Percentiles rank a stretch among this genome's conserved stretches.
These are phyloP conservation scores for Rutstroemia sp. DNA, from an alignment of 2,329 filamentous ascomycete species.

Conservation along the genomic window DNA sequence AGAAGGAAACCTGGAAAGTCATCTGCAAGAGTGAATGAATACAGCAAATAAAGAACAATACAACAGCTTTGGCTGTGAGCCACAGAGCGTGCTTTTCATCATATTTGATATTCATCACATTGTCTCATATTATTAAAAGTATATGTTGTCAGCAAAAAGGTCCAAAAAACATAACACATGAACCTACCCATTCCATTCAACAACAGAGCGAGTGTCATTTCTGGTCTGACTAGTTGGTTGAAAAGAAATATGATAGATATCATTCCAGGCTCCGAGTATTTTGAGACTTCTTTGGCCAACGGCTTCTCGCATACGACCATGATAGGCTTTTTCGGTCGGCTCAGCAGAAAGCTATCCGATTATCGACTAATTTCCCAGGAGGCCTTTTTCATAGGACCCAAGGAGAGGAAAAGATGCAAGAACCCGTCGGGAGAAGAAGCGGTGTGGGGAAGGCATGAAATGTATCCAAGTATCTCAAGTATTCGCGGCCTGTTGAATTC, in stretches of 20 bases:
- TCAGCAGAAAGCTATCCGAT: conserved; percentile 6
- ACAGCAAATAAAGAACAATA: too few species aligned
- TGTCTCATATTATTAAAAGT: not conserved
- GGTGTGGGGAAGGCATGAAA: not conserved
- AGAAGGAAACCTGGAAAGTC: not conserved
- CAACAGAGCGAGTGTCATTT: not conserved
- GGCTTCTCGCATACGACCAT: not conserved
- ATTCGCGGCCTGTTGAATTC: not conserved
- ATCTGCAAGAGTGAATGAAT: not conserved
- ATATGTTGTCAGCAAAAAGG: not conserved
- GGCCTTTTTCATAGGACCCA: not conserved
- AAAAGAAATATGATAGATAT: conserved; percentile 1
- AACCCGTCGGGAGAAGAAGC: not conserved
- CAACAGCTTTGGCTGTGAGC: not conserved
- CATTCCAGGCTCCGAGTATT: not conserved
- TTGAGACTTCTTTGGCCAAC: not conserved
- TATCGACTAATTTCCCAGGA: not conserved
- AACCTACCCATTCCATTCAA: too few species aligned
- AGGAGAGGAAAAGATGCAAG: not conserved
- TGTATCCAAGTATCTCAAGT: not conserved
- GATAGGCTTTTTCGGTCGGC: not conserved
- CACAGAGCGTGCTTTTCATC: conserved; percentile 6
- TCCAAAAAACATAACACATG: not conserved
- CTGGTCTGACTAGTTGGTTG: not conserved
- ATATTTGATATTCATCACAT: conserved; percentile 1